Conservation (phyloP, 108 stramenopile species). For the Cyclostephanos invisitatus region DNA sequence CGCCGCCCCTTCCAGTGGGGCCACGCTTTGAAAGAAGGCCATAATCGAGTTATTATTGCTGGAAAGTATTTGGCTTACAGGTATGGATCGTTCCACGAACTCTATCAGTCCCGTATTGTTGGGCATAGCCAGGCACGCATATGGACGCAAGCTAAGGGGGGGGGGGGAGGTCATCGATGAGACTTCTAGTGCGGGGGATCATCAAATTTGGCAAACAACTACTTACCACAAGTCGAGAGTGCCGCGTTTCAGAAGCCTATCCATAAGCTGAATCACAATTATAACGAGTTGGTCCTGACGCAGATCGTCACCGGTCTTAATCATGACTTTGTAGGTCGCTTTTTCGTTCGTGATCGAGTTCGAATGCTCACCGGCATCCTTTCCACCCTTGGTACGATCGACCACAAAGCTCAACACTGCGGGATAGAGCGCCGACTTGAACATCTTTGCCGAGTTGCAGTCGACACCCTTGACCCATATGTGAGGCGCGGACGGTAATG, state of each 20-base stretch:
- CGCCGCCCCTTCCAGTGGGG: conserved; percentile 69
- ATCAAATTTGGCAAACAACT: conserved; percentile 68
- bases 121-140: conserved; percentile 87
- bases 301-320: conserved; percentile 99
- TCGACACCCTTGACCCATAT: conserved; percentile 78
- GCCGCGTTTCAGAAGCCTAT: conserved; percentile 91
- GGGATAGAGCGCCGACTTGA: conserved; percentile 95
- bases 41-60: conserved; percentile 82
- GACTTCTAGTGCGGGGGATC: conserved; percentile 3
- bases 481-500: conserved; percentile 91
- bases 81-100: conserved; percentile 91
- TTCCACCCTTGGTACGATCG: conserved; percentile 36
- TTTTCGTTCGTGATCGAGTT: conserved; percentile 20
- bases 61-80: conserved; percentile 90
- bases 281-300: conserved; percentile 98
- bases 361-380: conserved; percentile 6
- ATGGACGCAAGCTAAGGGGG: conserved; percentile 33
- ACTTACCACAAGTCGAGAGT: conserved; percentile 90
- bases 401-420: conserved; percentile 90
- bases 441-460: conserved; percentile 76
- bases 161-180: conserved; percentile 2
- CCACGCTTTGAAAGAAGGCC: conserved; percentile 65
- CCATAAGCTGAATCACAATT: conserved; percentile 98
- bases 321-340: conserved; percentile 84
- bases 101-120: conserved; percentile 92